Base-by-base conservation (phyloP, 1,284 basidiomycete species). In the Neolentinus lepideus region DNA sequence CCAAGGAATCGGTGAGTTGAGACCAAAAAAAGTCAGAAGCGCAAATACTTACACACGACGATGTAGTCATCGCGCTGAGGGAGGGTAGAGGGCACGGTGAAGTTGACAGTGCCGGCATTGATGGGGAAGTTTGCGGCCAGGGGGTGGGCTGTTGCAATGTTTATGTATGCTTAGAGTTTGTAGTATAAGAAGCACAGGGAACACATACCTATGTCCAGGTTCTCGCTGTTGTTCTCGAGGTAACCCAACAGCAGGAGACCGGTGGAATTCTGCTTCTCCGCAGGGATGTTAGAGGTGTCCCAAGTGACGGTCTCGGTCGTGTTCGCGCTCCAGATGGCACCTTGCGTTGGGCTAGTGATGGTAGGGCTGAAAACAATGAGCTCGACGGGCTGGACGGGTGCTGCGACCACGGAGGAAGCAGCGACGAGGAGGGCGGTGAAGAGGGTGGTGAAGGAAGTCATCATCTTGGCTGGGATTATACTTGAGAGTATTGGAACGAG, bases 221-320 rank as follows among this genome's bases (percentile, higher is more conserved):
- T 66, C 65, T 80, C 77, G 46, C 65, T 69, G 51, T 52, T 54
- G 35, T 58, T 57, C 59, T 54, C 12, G 3, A 25, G 1, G 24
- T 61, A 66, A n/a, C 77, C 77, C n/a, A 78, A 68, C 8, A 74
- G 55, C 47, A 78, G 33, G n/a, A 60, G 25, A 27, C 75, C 63
- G 2, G 63, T 68, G 29, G 67, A 58, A 60, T 67, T 62, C 55
- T 56, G 19, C 22, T 60, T 64, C 14, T 63, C 63, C 0, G 6
- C 2, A 11, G 77, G 75, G 43, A 79, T 56, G 25, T 62, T 51
- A 29, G 53, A n/a, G 6, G 67, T 70, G 35, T 60, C 58, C 81
- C 81, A 83, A 51, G 64, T 64, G 58, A 83, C 72, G 16, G 60
- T 66, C 59, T 77, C 72, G 1, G 8, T 55, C 3, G 65, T 64